Base-by-base conservation (phyloP, 371 early-diverging fungal species). In the Mortierella sp. region DNA sequence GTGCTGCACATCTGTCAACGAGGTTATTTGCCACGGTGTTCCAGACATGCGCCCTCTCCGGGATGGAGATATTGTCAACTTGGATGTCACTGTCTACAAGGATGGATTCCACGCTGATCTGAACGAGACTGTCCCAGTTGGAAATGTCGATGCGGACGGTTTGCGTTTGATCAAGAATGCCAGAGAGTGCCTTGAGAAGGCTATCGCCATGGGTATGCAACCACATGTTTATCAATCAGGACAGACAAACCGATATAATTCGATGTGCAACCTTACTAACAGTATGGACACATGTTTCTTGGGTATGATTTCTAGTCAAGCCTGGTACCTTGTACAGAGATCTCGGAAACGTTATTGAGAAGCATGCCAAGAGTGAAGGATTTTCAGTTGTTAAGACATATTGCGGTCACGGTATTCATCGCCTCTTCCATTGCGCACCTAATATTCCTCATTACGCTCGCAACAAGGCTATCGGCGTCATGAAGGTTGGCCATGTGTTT, bases 51-150 rank as follows among this genome's bases (percentile, higher is more conserved):
- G 97, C 65, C 88, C 86, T 67, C 83, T 99, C 40, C 84, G 88
- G 65, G 96, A 98, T 72, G 97, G 97, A 58, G 98, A 99, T 85
- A 93, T 97, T 62, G 66, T 96, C 72, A 98, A 99, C 84, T 80
- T 98, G 58, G 99, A 98, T 83, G 91, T 98, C 33, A 90, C 92
- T 19, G 87, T 95, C 55, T 97, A 87, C 87, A 89, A 94, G 74
- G 88, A 94, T 65, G 98, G 97, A 2, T 97, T 93, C 88, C 98
- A 99, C 66, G 93, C 93, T 43, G 99, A 99, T 85, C 77, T 93
- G 33, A 96, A 97, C 77, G 95, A 91, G 53, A 98, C 96, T 4
- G 95, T 92, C 76, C 78, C 88, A 9, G 96, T 97, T 24, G 98
- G 97, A 10, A 91, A 91, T 33, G 97, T 96, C 13, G 97, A 97